A percentile compares a stretch with the other conserved stretches of the same genome.
Conservation (phyloP, 257 asterid genomes). For the Solanum sitiens region DNA sequence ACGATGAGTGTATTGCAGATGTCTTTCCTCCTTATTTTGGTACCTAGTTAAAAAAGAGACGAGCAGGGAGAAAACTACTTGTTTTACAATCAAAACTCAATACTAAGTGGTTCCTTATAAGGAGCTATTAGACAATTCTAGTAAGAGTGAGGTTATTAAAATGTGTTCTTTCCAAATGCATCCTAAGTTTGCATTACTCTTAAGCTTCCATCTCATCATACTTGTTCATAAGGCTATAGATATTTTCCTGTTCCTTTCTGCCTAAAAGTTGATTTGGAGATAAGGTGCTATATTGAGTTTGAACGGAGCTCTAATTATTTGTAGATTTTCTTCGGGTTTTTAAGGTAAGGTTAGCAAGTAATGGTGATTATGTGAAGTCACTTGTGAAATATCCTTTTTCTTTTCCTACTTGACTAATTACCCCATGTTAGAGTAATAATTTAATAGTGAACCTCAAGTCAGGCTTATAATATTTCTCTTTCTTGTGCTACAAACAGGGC, state of each 20-base stretch:
- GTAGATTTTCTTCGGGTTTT: not conserved
- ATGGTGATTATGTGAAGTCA: not conserved
- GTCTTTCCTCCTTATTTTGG: not conserved
- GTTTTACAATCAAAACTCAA: not conserved
- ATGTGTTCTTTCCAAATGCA: not conserved
- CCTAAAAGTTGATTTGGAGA: not conserved
- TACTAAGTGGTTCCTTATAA: not conserved
- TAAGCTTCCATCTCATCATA: not conserved
- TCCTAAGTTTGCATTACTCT: not conserved
- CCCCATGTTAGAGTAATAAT: not conserved
- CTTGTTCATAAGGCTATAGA: not conserved
- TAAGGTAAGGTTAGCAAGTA: not conserved
- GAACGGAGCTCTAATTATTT: not conserved
- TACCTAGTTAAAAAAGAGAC: not conserved
- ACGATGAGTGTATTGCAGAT: not conserved
- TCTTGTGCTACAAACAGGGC: constrained; percentile 33
- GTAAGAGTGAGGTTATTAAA: not conserved
- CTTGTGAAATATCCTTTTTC: not conserved
- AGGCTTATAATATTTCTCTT: not conserved
- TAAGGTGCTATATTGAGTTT: not conserved
- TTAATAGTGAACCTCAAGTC: not conserved
- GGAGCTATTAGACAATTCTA: not conserved
- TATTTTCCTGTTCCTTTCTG: not conserved
- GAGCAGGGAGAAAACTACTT: not conserved
- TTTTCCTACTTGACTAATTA: not conserved